Evolutionary conservation across 2,329 filamentous ascomycete species (phyloP).

Genomic region (Penicillium vulpinum): DNA sequence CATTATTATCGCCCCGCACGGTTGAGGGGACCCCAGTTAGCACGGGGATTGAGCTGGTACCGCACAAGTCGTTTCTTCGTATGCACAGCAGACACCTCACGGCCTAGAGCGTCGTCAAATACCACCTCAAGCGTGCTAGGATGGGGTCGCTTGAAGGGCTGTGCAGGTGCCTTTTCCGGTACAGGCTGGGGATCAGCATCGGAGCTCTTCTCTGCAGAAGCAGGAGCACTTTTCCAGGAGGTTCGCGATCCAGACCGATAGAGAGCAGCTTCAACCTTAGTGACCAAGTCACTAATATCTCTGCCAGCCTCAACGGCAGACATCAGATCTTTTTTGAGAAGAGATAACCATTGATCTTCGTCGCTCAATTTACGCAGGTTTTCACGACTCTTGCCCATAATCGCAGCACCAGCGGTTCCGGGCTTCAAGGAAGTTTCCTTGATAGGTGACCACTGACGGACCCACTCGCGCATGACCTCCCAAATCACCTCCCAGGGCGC

Average conservation of each 20-base stretch:
- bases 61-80: slow-evolving; percentile 70
- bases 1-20: slow-evolving; percentile 33
- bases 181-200: background rate
- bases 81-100: slow-evolving; percentile 51
- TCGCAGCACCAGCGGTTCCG: slow-evolving; percentile 68
- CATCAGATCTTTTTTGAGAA: slow-evolving; percentile 40
- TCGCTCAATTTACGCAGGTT: slow-evolving; percentile 31
- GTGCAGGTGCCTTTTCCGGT: background rate
- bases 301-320: slow-evolving; percentile 35
- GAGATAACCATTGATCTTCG: slow-evolving; percentile 33
- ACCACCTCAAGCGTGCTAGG: slow-evolving; percentile 59
- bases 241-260: slow-evolving; percentile 38
- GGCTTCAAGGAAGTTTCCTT: slow-evolving; percentile 70
- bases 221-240: slow-evolving; percentile 4
- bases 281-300: slow-evolving; percentile 42
- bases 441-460: slow-evolving; percentile 74
- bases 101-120: slow-evolving; percentile 80
- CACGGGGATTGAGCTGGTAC: slow-evolving; percentile 85
- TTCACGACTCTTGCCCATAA: slow-evolving; percentile 56
- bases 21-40: slow-evolving; percentile 89
- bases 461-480: slow-evolving; percentile 93
- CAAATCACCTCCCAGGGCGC: slow-evolving; percentile 88
- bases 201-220: background rate
- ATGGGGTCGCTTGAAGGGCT: slow-evolving; percentile 21
- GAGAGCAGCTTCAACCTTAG: slow-evolving; percentile 47